phyloP scores from a whole-genome alignment of 306 rosid species.

The Quercus berberidifolia region DNA sequence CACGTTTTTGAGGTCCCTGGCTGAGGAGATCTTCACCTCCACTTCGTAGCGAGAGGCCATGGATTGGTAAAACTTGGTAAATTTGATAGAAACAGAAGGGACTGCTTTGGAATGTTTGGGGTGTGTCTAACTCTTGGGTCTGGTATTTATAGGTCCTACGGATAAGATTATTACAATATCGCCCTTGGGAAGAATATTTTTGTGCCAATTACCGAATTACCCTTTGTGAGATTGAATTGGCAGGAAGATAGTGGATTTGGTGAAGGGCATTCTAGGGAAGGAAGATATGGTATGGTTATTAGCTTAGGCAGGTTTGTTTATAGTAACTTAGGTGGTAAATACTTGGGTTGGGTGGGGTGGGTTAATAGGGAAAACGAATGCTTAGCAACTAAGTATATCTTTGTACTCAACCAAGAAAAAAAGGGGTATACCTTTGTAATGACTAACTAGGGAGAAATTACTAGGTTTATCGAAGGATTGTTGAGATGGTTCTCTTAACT shows the following conservation, averaged over 20 bases:
- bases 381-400: not conserved
- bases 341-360: not conserved
- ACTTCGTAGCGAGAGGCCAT: constrained; percentile 69
- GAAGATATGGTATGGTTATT: not conserved
- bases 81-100: not conserved
- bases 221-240: not conserved
- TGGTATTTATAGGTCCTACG: not conserved
- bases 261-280: not conserved
- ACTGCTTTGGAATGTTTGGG: not conserved
- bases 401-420: no score
- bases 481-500: no score
- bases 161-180: not conserved
- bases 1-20: constrained; percentile 66
- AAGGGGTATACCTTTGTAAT: no score
- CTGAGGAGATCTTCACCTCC: constrained; percentile 52
- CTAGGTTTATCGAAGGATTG: accelerated
- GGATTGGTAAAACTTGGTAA: no score
- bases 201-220: not conserved
- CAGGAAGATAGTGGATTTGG: no score
- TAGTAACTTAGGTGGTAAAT: not conserved
- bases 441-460: no score
- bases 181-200: not conserved
- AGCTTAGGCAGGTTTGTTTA: no score
- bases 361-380: not conserved
- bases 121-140: not conserved